These are phyloP conservation scores for Salvia miltiorrhiza DNA, from an alignment of 257 asterid species.

Conservation along the genomic window DNA sequence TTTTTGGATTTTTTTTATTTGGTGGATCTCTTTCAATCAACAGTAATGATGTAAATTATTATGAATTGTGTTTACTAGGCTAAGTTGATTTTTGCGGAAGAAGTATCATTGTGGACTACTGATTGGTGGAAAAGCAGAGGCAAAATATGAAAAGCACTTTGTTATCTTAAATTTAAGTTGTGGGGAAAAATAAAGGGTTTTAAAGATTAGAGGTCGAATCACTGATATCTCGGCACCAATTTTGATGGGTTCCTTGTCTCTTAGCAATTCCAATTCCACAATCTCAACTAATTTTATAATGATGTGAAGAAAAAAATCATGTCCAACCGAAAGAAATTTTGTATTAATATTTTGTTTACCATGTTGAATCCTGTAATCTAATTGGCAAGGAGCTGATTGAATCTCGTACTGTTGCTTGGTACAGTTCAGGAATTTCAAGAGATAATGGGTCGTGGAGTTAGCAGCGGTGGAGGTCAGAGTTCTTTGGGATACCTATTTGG, in stretches of 20 bases:
- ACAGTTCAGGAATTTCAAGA: not conserved
- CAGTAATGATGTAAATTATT: not conserved
- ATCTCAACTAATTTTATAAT: not conserved
- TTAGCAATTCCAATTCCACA: not conserved
- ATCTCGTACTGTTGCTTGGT: constrained; percentile 12
- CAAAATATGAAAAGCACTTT: not conserved
- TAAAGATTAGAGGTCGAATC: not conserved
- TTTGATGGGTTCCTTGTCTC: not conserved
- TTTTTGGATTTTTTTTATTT: not conserved
- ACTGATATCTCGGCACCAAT: not conserved
- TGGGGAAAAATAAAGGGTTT: not conserved
- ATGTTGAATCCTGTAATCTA: not conserved
- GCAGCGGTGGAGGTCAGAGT: constrained; percentile 92
- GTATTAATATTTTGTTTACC: not conserved
- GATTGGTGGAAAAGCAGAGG: not conserved
- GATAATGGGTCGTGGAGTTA: constrained; percentile 82
- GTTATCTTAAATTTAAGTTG: not conserved
- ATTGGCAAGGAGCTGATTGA: not conserved
- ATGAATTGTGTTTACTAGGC: not conserved
- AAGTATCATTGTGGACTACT: not conserved
- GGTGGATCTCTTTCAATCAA: constrained; percentile 14
- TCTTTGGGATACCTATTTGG: constrained; percentile 87
- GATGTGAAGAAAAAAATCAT: no score
- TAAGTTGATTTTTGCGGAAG: not conserved
- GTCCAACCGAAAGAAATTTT: not conserved